Percentiles rank a stretch among this genome's conserved stretches.
Evolutionary conservation across 192 early-diverging fungal genomes (phyloP).

Genomic region (Podila horticola): DNA sequence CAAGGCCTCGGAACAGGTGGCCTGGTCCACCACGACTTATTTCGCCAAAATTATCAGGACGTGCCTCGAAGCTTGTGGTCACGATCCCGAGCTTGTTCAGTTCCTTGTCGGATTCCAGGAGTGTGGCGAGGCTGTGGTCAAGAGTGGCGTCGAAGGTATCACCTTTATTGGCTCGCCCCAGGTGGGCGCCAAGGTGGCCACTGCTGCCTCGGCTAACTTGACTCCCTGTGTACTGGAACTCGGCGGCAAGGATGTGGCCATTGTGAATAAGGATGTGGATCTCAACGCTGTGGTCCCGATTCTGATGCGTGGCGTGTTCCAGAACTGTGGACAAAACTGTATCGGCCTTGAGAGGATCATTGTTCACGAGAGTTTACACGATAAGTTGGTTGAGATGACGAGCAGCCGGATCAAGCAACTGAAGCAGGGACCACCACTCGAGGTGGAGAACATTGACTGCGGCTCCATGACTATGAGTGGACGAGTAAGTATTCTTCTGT

Average conservation of each 20-base stretch:
- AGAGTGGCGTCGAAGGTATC: slow-evolving; percentile 73
- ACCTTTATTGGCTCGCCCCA: slow-evolving; percentile 90
- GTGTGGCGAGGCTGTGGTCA: slow-evolving; percentile 79
- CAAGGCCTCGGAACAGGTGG: slow-evolving; percentile 87
- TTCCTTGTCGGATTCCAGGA: slow-evolving; percentile 86
- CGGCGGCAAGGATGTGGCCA: slow-evolving; percentile 90
- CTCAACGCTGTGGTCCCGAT: slow-evolving; percentile 73
- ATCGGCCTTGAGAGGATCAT: slow-evolving; percentile 89
- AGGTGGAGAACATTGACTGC: slow-evolving; percentile 75
- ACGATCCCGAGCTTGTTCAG: slow-evolving; percentile 80
- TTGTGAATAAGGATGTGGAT: slow-evolving; percentile 80
- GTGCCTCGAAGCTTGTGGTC: slow-evolving; percentile 76
- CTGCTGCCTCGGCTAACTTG: slow-evolving; percentile 72
- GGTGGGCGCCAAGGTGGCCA: slow-evolving; percentile 84
- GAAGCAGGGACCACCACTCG: slow-evolving; percentile 77
- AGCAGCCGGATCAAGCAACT: slow-evolving; percentile 64
- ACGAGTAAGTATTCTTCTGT: slow-evolving; percentile 51
- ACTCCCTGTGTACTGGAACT: slow-evolving; percentile 91
- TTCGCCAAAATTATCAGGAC: slow-evolving; percentile 71
- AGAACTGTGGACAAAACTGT: slow-evolving; percentile 92
- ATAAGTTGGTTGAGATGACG: slow-evolving; percentile 74
- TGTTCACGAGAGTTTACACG: slow-evolving; percentile 74
- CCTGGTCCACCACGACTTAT: slow-evolving; percentile 78
- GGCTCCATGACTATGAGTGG: slow-evolving; percentile 87
- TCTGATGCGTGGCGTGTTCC: slow-evolving; percentile 86